Conservation (phyloP, 257 asterid species). For the Solanum gandarillasii region DNA sequence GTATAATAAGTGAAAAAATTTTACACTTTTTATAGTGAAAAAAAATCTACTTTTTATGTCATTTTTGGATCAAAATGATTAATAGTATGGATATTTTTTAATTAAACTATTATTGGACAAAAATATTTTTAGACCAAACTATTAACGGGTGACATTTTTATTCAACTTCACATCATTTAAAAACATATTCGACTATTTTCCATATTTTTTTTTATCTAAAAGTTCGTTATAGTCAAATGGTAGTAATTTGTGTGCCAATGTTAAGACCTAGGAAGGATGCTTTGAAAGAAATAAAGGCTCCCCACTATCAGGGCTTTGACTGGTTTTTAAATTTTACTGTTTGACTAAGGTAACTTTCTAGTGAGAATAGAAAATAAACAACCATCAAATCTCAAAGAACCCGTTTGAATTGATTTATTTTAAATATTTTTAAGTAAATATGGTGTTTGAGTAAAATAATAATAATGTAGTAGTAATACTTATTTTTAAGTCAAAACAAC, state of each 20-base stretch:
- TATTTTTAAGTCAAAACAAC: too few species aligned
- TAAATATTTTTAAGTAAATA: too few species aligned
- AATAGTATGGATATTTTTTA: background rate
- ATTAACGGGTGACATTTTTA: too few species aligned
- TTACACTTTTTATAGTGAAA: background rate
- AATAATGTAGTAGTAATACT: too few species aligned
- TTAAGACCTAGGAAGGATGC: background rate
- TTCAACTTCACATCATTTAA: background rate
- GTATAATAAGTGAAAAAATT: background rate
- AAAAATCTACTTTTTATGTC: background rate
- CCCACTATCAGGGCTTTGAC: background rate
- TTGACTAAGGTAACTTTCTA: background rate
- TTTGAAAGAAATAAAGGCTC: background rate
- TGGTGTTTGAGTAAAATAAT: too few species aligned
- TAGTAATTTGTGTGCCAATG: background rate
- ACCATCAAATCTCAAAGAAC: accelerated
- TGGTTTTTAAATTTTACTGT: background rate
- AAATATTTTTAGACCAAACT: background rate
- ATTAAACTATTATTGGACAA: too few species aligned
- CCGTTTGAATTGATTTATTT: background rate
- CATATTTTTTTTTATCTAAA: background rate
- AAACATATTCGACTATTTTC: too few species aligned
- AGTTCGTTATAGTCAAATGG: background rate
- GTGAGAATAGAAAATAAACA: background rate
- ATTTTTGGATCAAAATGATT: background rate